Conservation (phyloP, 2,329 filamentous ascomycete genomes). For the Trichoderma aggressivum region DNA sequence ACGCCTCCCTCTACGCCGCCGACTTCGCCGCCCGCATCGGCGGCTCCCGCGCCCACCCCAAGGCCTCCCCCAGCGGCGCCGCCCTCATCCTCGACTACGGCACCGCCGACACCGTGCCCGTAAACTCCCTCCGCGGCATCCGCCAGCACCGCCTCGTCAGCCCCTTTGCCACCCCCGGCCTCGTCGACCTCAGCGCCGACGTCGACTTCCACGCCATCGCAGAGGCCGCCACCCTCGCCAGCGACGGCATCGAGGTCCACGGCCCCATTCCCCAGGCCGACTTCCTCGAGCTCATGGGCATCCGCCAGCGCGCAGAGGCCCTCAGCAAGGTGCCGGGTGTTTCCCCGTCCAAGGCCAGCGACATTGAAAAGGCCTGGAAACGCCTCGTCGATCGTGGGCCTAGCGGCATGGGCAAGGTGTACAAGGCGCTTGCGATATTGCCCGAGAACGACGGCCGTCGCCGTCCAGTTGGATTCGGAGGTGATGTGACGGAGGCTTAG, state of each 20-base stretch:
- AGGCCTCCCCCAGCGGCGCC: slow-evolving; percentile 68
- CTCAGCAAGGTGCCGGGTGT: slow-evolving; percentile 50
- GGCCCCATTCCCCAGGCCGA: slow-evolving; percentile 82
- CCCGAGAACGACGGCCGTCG: slow-evolving; percentile 73
- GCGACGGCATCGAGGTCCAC: slow-evolving; percentile 81
- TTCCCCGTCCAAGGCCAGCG: slow-evolving; percentile 48
- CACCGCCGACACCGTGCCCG: slow-evolving; percentile 69
- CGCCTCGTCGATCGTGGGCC: slow-evolving; percentile 79
- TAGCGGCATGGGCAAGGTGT: slow-evolving; percentile 88
- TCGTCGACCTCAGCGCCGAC: slow-evolving; percentile 85
- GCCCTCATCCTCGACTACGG: slow-evolving; percentile 97
- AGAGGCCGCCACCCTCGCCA: slow-evolving; percentile 73
- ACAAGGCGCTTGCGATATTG: slow-evolving; percentile 88
- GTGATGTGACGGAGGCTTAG: slow-evolving; percentile 47
- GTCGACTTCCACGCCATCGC: slow-evolving; percentile 89
- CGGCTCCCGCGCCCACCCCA: slow-evolving; percentile 54
- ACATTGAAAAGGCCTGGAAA: slow-evolving; percentile 72
- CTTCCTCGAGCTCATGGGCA: slow-evolving; percentile 80
- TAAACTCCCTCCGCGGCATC: slow-evolving; percentile 90
- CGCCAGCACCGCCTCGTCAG: slow-evolving; percentile 70
- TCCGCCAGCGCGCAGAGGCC: slow-evolving; percentile 70
- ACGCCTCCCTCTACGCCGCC: slow-evolving; percentile 73
- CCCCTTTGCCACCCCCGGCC: slow-evolving; percentile 74
- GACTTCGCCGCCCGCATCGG: slow-evolving; percentile 86
- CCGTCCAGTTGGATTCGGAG: slow-evolving; percentile 88